Evolutionary conservation across 2,329 filamentous ascomycete genomes (phyloP), one percentile per base, ranked within the genome.

Genomic region (Ophiostoma sp.): DNA sequence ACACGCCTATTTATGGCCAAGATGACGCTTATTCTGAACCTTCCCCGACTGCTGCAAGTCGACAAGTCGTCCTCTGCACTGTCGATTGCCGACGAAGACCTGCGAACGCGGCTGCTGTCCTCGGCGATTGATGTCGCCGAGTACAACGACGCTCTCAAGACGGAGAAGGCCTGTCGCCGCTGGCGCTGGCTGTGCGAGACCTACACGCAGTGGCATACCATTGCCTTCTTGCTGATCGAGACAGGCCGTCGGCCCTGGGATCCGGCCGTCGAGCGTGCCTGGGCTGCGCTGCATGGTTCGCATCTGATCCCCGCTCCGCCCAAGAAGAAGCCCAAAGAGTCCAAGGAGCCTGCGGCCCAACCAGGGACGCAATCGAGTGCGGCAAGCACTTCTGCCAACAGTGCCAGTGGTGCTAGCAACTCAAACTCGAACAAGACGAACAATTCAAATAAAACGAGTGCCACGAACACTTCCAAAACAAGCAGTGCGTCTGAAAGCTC

Each of bases 1-100:
- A 84, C 86, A 3, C 85, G 89, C 9, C 81, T 94, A 44, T 87
- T 93, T 71, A 85, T 93, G 78, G 87, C 88, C 66, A 94, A 93
- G 77, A 87, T 93, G 81, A 91, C 88, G 79, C 82, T 95, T 47
- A 84, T 93, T 70, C 84, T 92, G 2, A 90, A 94, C 74, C 88
- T 94, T 73, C 90, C 90, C 0, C 83, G 89, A 73, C 86, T 84
- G 87, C 66, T 77, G 78, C 1, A 75, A 75, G 1, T 73, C 36
- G 36, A 64, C 18, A 52, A 65, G 11, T 18, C 55, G 8, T 42
- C 55, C 2, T 40, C 42, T 0, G 38, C 36, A 3, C 5, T 47
- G 7, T 41, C 64, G 5, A 49, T 7, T 74, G 8, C 73, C 72
- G 66, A 67, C 41, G 74, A 75, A 0, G 75, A 81, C 27, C 72